Evolutionary conservation across 2,329 filamentous ascomycete genomes (phyloP).

Genomic region (Colletotrichum acutatum): DNA sequence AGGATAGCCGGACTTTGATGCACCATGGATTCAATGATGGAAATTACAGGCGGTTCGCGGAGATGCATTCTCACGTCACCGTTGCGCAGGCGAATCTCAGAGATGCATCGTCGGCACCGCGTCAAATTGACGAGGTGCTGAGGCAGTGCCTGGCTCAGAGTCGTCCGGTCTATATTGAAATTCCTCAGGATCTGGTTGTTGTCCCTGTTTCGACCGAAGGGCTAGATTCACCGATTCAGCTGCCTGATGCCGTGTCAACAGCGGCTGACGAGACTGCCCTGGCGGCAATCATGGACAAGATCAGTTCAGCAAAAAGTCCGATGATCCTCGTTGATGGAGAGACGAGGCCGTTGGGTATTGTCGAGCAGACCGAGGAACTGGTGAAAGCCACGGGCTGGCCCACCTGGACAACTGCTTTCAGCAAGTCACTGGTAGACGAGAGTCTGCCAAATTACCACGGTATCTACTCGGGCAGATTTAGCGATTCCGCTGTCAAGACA

Average conservation of each 20-base stretch:
- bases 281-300: constrained; percentile 49
- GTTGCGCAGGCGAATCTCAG: constrained; percentile 58
- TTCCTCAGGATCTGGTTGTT: constrained; percentile 64
- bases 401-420: constrained; percentile 11
- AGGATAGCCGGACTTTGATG: constrained; percentile 54
- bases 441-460: constrained; percentile 13
- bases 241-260: constrained; percentile 31
- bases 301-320: constrained; percentile 43
- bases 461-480: constrained; percentile 3
- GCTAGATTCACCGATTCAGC: constrained; percentile 42
- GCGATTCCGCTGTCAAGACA: constrained; percentile 38
- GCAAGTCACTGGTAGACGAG: constrained; percentile 20
- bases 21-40: constrained; percentile 67
- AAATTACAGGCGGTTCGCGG: constrained; percentile 60
- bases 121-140: constrained; percentile 62
- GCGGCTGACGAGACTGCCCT: constrained; percentile 43
- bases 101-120: constrained; percentile 56
- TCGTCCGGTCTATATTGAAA: constrained; percentile 65
- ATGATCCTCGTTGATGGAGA: constrained; percentile 23
- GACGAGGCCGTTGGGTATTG: background rate
- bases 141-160: constrained; percentile 62
- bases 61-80: constrained; percentile 61
- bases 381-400: constrained; percentile 16
- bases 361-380: constrained; percentile 7
- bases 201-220: constrained; percentile 45